Conservation (phyloP, 2,329 filamentous ascomycete species). For the Microsporum ferrugineum region DNA sequence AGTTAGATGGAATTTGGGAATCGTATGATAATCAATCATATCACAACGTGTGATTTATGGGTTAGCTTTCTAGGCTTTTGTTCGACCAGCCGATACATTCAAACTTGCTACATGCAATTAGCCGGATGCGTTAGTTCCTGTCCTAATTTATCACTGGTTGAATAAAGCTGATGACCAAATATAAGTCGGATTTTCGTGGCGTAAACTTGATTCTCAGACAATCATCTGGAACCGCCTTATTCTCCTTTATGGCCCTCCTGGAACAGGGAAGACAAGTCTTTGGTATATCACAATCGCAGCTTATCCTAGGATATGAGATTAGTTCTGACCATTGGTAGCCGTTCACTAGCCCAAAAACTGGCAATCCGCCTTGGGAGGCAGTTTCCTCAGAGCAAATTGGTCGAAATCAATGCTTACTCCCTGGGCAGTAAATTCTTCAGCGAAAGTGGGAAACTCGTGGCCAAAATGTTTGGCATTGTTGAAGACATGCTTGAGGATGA, state of each 20-base stretch:
- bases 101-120: conserved; percentile 31
- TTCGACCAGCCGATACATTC: conserved; percentile 35
- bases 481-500: conserved; percentile 28
- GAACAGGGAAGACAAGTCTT: conserved; percentile 92
- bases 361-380: conserved; percentile 36
- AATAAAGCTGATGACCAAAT: conserved; percentile 15
- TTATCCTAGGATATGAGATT: conserved; percentile 26
- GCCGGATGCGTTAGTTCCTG: conserved; percentile 26
- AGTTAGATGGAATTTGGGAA: conserved; percentile 35
- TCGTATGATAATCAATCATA: conserved; percentile 21
- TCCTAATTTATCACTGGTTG: neutral
- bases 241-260: conserved; percentile 86
- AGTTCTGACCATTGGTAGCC: conserved; percentile 16
- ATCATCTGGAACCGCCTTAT: conserved; percentile 47
- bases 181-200: conserved; percentile 19
- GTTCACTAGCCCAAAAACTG: conserved; percentile 40
- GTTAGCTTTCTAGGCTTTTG: conserved; percentile 24
- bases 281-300: conserved; percentile 64
- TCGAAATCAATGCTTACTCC: conserved; percentile 38
- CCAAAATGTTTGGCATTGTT: conserved; percentile 35
- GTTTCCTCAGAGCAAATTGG: conserved; percentile 31
- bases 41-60: neutral
- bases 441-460: conserved; percentile 37
- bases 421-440: conserved; percentile 40
- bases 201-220: conserved; percentile 26